Evolutionary conservation across 1,284 basidiomycete species (phyloP).

Genomic region (Leccinum pachyderme): DNA sequence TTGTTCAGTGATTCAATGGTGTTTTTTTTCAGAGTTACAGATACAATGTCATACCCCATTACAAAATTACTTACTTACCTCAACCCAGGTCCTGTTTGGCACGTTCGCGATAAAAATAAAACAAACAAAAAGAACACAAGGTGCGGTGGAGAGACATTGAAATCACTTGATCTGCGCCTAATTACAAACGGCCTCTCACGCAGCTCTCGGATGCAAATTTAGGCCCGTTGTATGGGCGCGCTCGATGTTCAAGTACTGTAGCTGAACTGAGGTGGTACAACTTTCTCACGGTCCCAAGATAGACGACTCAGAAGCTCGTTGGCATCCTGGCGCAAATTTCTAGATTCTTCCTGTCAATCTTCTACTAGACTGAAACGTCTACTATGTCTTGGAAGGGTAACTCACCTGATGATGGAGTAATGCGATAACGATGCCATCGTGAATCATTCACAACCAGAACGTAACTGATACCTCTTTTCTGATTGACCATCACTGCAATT

Average conservation of each 20-base stretch:
- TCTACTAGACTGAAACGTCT: not conserved
- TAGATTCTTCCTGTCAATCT: not conserved
- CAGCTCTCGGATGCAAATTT: no score
- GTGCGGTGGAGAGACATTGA: no score
- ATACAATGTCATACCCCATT: no score
- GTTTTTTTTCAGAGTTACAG: not conserved
- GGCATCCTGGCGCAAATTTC: not conserved
- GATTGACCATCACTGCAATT: not conserved
- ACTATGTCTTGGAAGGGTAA: not conserved
- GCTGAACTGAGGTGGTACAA: no score
- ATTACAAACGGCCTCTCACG: no score
- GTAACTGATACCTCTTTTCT: not conserved
- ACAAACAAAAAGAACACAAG: no score
- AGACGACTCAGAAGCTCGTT: constrained; percentile 3
- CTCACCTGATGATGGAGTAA: not conserved
- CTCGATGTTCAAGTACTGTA: no score
- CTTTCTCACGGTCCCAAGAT: not conserved
- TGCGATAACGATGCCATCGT: not conserved
- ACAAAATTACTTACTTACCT: no score
- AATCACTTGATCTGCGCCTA: no score
- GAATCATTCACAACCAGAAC: not conserved
- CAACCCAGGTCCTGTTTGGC: no score
- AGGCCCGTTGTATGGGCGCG: no score
- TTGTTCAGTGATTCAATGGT: not conserved
- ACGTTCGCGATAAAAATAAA: no score